Evolutionary conservation across 306 rosid genomes (phyloP).

Genomic region (Dalbergia cultrata): DNA sequence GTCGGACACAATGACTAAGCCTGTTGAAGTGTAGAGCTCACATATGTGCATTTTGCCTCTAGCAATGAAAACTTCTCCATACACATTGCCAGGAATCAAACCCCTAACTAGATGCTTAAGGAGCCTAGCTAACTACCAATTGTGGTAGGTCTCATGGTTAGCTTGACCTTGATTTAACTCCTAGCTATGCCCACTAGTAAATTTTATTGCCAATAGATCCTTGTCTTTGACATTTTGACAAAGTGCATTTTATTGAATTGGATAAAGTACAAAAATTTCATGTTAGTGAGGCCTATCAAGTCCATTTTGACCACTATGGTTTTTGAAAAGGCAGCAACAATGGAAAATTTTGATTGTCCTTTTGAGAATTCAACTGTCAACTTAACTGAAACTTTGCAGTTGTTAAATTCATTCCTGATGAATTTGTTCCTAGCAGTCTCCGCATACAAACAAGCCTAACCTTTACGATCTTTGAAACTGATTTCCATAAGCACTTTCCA

Average conservation of each 20-base stretch:
- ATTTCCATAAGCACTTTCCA: slow-evolving; percentile 51
- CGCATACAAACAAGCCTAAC: neutral
- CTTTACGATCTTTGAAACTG: slow-evolving; percentile 30
- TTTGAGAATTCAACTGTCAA: neutral
- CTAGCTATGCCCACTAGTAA: neutral
- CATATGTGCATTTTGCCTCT: too few relatives aligned
- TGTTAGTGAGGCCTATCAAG: neutral
- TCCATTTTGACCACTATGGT: slow-evolving; percentile 28
- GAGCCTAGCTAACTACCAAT: too few relatives aligned
- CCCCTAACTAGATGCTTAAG: too few relatives aligned
- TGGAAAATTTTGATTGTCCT: slow-evolving; percentile 41
- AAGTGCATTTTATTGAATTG: neutral
- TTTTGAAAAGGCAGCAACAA: slow-evolving; percentile 27
- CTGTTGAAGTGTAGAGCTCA: too few relatives aligned
- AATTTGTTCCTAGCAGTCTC: neutral
- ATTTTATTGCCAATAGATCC: neutral
- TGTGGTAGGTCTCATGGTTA: too few relatives aligned
- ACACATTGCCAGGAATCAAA: too few relatives aligned
- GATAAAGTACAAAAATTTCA: slow-evolving; percentile 49
- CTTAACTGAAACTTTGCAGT: slow-evolving; percentile 18
- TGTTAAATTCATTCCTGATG: neutral
- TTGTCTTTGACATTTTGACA: slow-evolving; percentile 14
- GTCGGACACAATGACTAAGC: too few relatives aligned
- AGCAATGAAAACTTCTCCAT: too few relatives aligned
- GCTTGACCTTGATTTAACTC: neutral